Conservation (phyloP, 495 filamentous ascomycete species). For the Penicillium cataractarum region DNA sequence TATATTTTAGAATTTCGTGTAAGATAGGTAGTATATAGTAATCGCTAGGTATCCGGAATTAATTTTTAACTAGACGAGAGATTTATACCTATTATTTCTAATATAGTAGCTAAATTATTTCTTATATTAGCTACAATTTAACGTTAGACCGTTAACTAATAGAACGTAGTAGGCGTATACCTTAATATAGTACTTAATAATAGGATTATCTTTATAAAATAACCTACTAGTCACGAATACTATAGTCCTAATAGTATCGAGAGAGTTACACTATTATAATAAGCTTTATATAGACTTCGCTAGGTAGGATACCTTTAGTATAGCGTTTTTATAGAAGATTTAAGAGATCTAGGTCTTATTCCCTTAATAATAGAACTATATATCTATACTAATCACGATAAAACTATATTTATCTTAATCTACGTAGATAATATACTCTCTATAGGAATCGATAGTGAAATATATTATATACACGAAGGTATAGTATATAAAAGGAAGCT, state of each 20-base stretch:
- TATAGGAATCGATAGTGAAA: too few relatives aligned
- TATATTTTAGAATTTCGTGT: background rate
- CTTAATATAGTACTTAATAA: background rate
- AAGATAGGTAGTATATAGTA: background rate
- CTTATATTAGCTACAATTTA: background rate
- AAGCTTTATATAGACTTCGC: background rate
- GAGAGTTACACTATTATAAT: background rate
- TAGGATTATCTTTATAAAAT: background rate
- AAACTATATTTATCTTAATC: background rate
- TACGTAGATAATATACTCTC: background rate
- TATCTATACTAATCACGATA: too few relatives aligned
- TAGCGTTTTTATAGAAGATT: background rate
- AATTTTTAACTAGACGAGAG: background rate
- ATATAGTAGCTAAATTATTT: background rate
- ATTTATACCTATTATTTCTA: background rate
- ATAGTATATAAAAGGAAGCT: background rate
- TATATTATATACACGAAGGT: too few relatives aligned
- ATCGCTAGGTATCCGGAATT: background rate
- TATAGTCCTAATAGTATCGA: background rate
- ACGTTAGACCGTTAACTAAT: background rate
- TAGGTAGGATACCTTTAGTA: background rate
- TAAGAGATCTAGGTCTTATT: background rate
- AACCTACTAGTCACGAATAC: background rate
- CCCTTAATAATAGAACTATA: too few relatives aligned
- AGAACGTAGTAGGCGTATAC: background rate